phyloP scores from a whole-genome alignment of 179 eudicot genomes.

The Carnegiea gigantea region DNA sequence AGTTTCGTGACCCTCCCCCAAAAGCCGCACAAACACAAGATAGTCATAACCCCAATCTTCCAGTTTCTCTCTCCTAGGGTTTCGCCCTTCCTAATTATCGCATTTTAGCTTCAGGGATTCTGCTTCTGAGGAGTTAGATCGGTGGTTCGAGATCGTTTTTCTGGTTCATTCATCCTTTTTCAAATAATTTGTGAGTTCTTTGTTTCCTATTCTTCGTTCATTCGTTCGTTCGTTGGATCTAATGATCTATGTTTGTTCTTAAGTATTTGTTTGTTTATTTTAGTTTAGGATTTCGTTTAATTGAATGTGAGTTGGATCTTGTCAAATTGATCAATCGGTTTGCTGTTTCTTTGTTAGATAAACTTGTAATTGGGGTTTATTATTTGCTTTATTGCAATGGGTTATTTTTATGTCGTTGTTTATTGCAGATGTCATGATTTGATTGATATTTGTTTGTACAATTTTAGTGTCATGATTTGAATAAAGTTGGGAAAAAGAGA shows the following conservation, averaged over 20 bases:
- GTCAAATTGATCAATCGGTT: not conserved
- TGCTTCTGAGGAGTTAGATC: not conserved
- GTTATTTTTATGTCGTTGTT: not conserved
- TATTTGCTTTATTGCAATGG: not conserved
- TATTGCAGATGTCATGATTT: not conserved
- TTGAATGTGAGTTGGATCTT: not conserved
- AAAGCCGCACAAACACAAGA: not conserved
- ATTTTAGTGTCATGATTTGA: not conserved
- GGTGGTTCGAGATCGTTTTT: not conserved
- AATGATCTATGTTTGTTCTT: not conserved
- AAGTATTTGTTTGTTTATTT: not conserved
- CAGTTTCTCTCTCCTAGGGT: conserved; percentile 32
- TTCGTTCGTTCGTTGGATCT: not conserved
- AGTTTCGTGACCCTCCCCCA: conserved; percentile 4
- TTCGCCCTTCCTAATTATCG: not conserved
- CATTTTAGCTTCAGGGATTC: not conserved
- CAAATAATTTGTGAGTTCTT: conserved; percentile 9
- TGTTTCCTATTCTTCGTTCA: not conserved
- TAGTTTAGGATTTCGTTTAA: not conserved
- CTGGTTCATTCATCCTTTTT: not conserved
- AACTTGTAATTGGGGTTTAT: not conserved
- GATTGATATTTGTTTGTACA: not conserved
- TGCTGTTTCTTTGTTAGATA: not conserved
- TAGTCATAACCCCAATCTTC: not conserved
- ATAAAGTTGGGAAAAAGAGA: not conserved